Conservation (phyloP, 805 yeast species). For the Priceomyces fermenticarens region DNA sequence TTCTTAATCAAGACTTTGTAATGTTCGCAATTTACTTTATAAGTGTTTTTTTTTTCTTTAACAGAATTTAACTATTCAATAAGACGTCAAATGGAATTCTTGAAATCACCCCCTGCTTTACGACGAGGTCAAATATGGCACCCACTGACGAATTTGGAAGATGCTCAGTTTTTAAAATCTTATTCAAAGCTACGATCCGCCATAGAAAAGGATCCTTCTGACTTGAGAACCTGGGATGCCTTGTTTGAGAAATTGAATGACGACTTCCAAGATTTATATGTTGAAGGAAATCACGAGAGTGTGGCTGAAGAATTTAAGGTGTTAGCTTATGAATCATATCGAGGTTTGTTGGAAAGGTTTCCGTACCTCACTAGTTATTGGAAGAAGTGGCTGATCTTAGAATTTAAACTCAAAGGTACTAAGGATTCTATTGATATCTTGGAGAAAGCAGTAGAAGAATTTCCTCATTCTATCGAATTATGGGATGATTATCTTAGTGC, state of each 20-base stretch:
- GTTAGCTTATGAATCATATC: slow-evolving; percentile 14
- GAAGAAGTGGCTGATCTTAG: slow-evolving; percentile 57
- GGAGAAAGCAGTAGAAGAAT: slow-evolving; percentile 42
- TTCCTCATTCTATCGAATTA: slow-evolving; percentile 59
- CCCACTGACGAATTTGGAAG: too few relatives aligned
- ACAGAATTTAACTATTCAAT: not conserved
- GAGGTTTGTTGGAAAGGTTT: slow-evolving; percentile 44
- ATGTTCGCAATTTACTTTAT: too few relatives aligned
- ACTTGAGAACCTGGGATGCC: slow-evolving; percentile 38
- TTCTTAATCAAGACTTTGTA: not conserved
- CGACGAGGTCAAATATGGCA: not conserved
- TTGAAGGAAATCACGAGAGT: slow-evolving; percentile 6
- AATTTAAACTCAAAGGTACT: slow-evolving; percentile 55
- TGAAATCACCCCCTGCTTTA: not conserved
- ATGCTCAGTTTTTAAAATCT: not conserved
- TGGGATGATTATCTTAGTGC: slow-evolving; percentile 68
- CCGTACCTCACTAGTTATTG: slow-evolving; percentile 63
- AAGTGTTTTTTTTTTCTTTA: too few relatives aligned
- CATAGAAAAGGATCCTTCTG: slow-evolving; percentile 19
- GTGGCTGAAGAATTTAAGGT: slow-evolving; percentile 16
- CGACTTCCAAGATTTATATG: slow-evolving; percentile 13
- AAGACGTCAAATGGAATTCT: not conserved
- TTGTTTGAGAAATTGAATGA: slow-evolving; percentile 29
- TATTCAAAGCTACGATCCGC: slow-evolving; percentile 1
- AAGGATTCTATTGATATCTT: slow-evolving; percentile 47